Evolutionary conservation across 345 rosid species (phyloP), one percentile per base, ranked within the genome.

Genomic region (Hypericum perforatum): DNA sequence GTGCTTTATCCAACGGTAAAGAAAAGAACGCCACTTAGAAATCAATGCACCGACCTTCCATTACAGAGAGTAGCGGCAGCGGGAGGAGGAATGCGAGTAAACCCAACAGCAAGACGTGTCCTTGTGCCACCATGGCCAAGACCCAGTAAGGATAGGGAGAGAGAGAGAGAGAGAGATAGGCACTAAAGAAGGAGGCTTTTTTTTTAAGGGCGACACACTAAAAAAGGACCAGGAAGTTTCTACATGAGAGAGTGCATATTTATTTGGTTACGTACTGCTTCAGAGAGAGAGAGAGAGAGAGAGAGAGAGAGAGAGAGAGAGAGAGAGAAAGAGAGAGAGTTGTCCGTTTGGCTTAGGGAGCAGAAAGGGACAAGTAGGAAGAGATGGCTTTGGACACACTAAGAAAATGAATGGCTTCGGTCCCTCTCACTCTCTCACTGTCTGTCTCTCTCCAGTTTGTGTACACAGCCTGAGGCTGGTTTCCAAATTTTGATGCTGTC

Each of bases 41-140:
- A 37, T 36, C 39, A 15, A 53, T 13, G 61, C 45, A 75, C 67
- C 36, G 72, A 82, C 95, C 95, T 58, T 78, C 82, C 44, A 65
- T 37, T 48, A 56, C 41, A 53, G 32, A 22, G 1, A 22, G 32
- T 22, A 22, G 32, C 2, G 78, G 71, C 57, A 74, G 80, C 70
- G 65, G 54, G 61, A 64, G 72, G 56, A 73, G 65, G 66, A 74
- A 68, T 32, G 77, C 66, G 53, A 74, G 46, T 32, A 70, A 64
- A 65, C 75, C 74, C 73, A 80, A 46, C 41, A 74, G 65, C 60
- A 78, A 40, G 36, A 66, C 32, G 32, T 44, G 56, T 39, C 58
- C 44, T 43, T 15, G 36, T 47, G 56, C 57, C 72, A 45, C 75
- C 88, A 86, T 85, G 44, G 67, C 51, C 16, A 39, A 53, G 48